A percentile compares a stretch with the other conserved stretches of the same genome.
These are phyloP conservation scores for Ustilago sp. DNA, from an alignment of 1,284 basidiomycete species.

Conservation along the genomic window DNA sequence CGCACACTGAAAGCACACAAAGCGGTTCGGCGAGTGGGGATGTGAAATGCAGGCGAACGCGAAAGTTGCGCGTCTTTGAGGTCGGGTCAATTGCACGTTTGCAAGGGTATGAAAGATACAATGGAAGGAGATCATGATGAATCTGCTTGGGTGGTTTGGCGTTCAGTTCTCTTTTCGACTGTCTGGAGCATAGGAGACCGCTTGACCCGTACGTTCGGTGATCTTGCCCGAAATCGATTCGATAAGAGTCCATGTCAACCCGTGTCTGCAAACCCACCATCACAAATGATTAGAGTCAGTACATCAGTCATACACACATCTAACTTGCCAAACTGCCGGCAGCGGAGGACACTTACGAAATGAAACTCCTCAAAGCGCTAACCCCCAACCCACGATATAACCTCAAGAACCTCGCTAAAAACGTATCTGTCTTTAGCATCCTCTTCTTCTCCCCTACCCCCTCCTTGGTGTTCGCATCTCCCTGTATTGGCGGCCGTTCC, in stretches of 20 bases:
- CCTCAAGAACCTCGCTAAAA: conserved; percentile 54
- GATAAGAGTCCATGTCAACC: conserved; percentile 68
- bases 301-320: not conserved
- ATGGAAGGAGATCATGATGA: not conserved
- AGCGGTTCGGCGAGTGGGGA: not conserved
- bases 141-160: not conserved
- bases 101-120: not conserved
- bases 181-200: conserved; percentile 29
- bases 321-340: not conserved
- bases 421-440: conserved; percentile 74
- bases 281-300: not conserved
- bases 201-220: conserved; percentile 43
- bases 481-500: conserved; percentile 78
- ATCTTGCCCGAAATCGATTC: conserved; percentile 62
- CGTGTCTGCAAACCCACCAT: conserved; percentile 34
- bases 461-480: not conserved
- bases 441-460: not conserved
- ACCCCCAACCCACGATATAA: conserved; percentile 67
- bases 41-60: not conserved
- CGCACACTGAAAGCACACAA: not conserved
- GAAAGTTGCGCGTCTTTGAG: not conserved
- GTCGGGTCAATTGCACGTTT: not conserved
- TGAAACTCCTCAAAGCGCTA: conserved; percentile 65
- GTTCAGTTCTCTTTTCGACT: conserved; percentile 9
- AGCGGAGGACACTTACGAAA: conserved; percentile 32